These are phyloP conservation scores for Cystobasidium sp. DNA, from an alignment of 1,284 basidiomycete genomes.

Conservation along the genomic window DNA sequence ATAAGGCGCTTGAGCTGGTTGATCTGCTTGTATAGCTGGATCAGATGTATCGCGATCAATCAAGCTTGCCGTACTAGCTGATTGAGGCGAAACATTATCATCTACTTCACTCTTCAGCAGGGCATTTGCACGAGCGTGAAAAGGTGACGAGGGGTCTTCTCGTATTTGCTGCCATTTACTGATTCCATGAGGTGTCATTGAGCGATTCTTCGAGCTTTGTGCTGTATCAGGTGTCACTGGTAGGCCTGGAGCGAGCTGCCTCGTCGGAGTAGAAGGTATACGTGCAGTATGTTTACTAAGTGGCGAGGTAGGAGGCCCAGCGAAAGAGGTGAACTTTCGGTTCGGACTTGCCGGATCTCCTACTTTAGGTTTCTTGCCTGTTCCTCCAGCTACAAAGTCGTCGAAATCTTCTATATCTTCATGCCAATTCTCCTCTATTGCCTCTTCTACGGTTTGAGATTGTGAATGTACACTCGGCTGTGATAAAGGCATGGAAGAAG, in stretches of 20 bases:
- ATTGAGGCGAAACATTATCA: slow-evolving; percentile 12
- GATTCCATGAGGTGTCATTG: slow-evolving; percentile 12
- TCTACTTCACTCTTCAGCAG: not conserved
- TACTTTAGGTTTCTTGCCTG: slow-evolving; percentile 23
- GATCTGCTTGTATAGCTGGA: not conserved
- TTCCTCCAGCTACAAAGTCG: slow-evolving; percentile 24
- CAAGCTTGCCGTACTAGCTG: slow-evolving; percentile 24
- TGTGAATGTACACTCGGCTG: slow-evolving; percentile 17
- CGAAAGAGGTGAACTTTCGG: slow-evolving; percentile 35
- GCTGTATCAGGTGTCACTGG: slow-evolving; percentile 32
- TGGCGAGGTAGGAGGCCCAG: slow-evolving; percentile 24
- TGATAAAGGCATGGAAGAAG: not conserved
- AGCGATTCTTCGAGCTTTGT: not conserved
- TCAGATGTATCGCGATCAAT: slow-evolving; percentile 7
- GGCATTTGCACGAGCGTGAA: slow-evolving; percentile 35
- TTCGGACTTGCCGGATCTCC: slow-evolving; percentile 19
- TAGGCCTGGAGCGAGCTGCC: slow-evolving; percentile 28
- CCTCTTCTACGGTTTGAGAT: slow-evolving; percentile 40
- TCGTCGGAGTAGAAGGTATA: slow-evolving; percentile 21
- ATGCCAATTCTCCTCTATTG: slow-evolving; percentile 31
- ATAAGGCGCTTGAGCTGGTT: not conserved
- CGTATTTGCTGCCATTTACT: slow-evolving; percentile 39
- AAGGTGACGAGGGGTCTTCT: slow-evolving; percentile 31
- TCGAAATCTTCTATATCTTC: slow-evolving; percentile 43
- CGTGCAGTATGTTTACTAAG: slow-evolving; percentile 11